Conservation (phyloP, 805 yeast species). For the Zygoascus ofunaensis region DNA sequence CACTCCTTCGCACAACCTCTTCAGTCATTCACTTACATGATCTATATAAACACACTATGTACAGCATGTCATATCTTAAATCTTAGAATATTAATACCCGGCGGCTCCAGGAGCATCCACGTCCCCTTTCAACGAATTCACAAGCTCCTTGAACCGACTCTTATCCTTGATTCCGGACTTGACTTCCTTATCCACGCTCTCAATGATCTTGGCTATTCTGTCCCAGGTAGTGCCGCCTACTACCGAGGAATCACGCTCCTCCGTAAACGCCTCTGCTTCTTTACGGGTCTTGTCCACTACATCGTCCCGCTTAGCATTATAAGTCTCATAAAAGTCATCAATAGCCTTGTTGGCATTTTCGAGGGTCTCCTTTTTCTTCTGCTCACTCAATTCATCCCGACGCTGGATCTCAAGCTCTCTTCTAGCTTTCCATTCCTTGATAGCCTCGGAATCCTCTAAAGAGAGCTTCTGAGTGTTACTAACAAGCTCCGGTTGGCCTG, state of each 20-base stretch:
- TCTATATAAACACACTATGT: neutral
- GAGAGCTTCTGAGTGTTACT: constrained; percentile 21
- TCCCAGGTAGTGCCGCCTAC: constrained; percentile 49
- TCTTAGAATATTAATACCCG: too few species aligned
- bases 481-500: constrained; percentile 10
- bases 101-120: constrained; percentile 70
- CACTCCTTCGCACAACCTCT: too few species aligned
- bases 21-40: neutral
- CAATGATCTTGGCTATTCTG: constrained; percentile 45
- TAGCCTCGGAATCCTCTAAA: constrained; percentile 46
- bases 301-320: constrained; percentile 73
- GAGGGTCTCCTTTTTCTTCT: constrained; percentile 57
- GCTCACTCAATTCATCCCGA: constrained; percentile 62
- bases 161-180: constrained; percentile 46
- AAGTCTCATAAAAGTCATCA: constrained; percentile 87
- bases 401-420: constrained; percentile 68
- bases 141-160: constrained; percentile 57
- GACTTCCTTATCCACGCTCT: constrained; percentile 36
- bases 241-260: constrained; percentile 54
- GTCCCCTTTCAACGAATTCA: constrained; percentile 58
- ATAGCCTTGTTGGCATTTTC: constrained; percentile 72
- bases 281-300: constrained; percentile 51
- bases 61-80: too few species aligned
- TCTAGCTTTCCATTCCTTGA: constrained; percentile 73
- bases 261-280: constrained; percentile 63